A percentile compares a stretch with the other conserved stretches of the same genome.
phyloP scores from a whole-genome alignment of 495 filamentous ascomycete genomes.

The Articulospora tetracladia region DNA sequence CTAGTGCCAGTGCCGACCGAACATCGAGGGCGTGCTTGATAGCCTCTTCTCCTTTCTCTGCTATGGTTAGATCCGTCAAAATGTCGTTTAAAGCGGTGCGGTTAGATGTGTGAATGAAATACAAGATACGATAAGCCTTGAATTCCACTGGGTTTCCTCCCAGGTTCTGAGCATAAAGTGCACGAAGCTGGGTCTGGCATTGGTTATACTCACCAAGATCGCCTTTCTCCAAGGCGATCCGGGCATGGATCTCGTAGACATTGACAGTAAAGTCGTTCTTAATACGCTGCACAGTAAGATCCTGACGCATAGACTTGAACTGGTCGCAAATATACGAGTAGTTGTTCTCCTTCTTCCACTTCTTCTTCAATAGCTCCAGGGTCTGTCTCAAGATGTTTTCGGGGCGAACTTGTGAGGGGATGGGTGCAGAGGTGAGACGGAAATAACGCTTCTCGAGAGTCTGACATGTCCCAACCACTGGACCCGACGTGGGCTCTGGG shows the following conservation, averaged over 20 bases:
- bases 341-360: slow-evolving; percentile 91
- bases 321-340: slow-evolving; percentile 98
- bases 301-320: slow-evolving; percentile 97
- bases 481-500: slow-evolving; percentile 61
- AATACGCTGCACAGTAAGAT: slow-evolving; percentile 96
- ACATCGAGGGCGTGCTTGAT: slow-evolving; percentile 92
- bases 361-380: slow-evolving; percentile 83
- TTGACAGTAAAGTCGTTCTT: slow-evolving; percentile 91
- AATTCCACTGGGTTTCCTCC: slow-evolving; percentile 93
- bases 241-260: slow-evolving; percentile 96
- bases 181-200: slow-evolving; percentile 95
- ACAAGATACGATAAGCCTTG: slow-evolving; percentile 99
- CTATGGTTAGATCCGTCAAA: slow-evolving; percentile 93
- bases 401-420: slow-evolving; percentile 85
- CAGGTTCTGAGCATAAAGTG: slow-evolving; percentile 78
- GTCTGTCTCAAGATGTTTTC: slow-evolving; percentile 74
- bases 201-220: slow-evolving; percentile 99
- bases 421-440: slow-evolving; percentile 84
- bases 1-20: slow-evolving; percentile 83
- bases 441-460: slow-evolving; percentile 92
- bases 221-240: slow-evolving; percentile 96
- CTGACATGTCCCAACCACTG: slow-evolving; percentile 81
- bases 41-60: slow-evolving; percentile 80
- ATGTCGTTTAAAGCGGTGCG: slow-evolving; percentile 97
- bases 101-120: slow-evolving; percentile 99